Evolutionary conservation across 345 rosid genomes (phyloP).

Genomic region (Rhizophora apiculata): DNA sequence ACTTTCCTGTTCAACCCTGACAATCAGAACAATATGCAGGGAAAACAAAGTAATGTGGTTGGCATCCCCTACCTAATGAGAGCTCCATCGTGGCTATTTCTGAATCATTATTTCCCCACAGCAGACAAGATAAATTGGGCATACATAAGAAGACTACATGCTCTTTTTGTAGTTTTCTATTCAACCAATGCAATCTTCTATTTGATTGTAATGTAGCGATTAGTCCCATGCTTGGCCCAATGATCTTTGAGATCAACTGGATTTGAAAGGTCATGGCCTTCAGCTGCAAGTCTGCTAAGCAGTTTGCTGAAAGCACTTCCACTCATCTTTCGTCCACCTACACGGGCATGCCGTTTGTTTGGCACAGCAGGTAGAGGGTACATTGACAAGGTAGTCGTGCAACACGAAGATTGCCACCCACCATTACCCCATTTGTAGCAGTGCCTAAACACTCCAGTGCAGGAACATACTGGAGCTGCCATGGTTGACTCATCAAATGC

Average conservation of each 20-base stretch:
- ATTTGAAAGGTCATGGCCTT: constrained; percentile 31
- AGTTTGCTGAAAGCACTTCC: constrained; percentile 97
- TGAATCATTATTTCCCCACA: constrained; percentile 16
- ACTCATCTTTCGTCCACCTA: constrained; percentile 97
- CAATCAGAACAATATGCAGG: constrained; percentile 5
- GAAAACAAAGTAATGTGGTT: background rate
- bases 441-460: constrained; percentile 82
- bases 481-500: constrained; percentile 87
- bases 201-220: constrained; percentile 35
- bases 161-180: background rate
- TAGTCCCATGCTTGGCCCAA: constrained; percentile 38
- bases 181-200: constrained; percentile 10
- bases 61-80: background rate
- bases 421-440: constrained; percentile 99
- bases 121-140: constrained; percentile 10
- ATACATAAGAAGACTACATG: constrained; percentile 9
- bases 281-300: constrained; percentile 73
- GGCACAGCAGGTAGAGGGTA: constrained; percentile 85
- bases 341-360: constrained; percentile 83
- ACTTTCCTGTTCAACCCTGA: background rate
- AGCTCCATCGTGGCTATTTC: constrained; percentile 1
- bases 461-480: constrained; percentile 92
- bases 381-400: constrained; percentile 87
- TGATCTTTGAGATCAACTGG: constrained; percentile 35
- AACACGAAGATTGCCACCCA: constrained; percentile 98